Evolutionary conservation across 2,329 filamentous ascomycete genomes (phyloP).

Genomic region (Aspergillus sp.): DNA sequence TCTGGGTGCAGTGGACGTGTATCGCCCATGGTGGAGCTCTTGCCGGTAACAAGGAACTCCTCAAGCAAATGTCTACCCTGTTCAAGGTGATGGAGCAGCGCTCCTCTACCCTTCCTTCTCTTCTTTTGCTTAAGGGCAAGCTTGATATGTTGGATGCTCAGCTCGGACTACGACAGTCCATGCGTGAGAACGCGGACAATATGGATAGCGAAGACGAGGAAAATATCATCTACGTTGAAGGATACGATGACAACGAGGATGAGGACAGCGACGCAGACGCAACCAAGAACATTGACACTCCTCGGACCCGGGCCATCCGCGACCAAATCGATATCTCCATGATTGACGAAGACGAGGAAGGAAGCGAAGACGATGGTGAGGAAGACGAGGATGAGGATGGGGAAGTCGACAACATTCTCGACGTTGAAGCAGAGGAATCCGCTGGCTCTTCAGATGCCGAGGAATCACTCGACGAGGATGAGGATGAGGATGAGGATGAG

Average conservation of each 20-base stretch:
- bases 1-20: constrained; percentile 95
- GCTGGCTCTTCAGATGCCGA: constrained; percentile 49
- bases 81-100: constrained; percentile 88
- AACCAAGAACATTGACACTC: constrained; percentile 30
- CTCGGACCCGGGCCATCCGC: constrained; percentile 43
- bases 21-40: constrained; percentile 90
- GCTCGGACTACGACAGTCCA: constrained; percentile 75
- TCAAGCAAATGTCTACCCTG: constrained; percentile 76
- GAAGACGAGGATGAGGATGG: constrained; percentile 60
- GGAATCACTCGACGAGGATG: constrained; percentile 62
- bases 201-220: constrained; percentile 64
- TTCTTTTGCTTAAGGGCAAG: constrained; percentile 91
- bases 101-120: constrained; percentile 76
- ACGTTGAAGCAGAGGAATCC: constrained; percentile 50
- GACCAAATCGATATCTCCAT: constrained; percentile 47
- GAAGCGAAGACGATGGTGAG: constrained; percentile 55
- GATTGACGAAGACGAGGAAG: constrained; percentile 41
- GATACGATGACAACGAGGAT: constrained; percentile 65
- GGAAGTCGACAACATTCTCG: constrained; percentile 47
- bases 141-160: constrained; percentile 93
- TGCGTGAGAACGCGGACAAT: constrained; percentile 58
- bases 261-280: constrained; percentile 40
- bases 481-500: constrained; percentile 64
- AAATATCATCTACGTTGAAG: constrained; percentile 86
- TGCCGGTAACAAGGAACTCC: constrained; percentile 80